A percentile compares a stretch with the other conserved stretches of the same genome.
Conservation (phyloP, 306 rosid species). For the Casuarina glauca region DNA sequence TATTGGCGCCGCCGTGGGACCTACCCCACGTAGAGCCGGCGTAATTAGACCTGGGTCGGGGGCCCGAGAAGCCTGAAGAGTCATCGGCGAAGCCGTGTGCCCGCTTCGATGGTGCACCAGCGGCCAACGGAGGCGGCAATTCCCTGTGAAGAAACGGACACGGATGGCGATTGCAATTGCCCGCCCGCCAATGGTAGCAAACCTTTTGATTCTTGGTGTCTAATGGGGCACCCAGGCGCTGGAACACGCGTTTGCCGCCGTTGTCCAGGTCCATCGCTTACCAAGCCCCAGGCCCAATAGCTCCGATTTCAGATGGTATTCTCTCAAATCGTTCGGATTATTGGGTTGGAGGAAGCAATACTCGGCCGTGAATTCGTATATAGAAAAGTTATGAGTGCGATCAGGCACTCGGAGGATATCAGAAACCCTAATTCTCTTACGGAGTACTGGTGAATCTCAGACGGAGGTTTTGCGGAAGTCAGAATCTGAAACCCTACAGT, state of each 20-base stretch:
- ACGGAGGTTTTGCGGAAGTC: not conserved
- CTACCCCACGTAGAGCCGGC: conserved; percentile 63
- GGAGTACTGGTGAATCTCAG: too few species aligned
- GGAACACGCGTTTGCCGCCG: conserved; percentile 73
- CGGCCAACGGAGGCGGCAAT: conserved; percentile 40
- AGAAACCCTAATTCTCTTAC: not conserved
- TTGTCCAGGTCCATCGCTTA: conserved; percentile 74
- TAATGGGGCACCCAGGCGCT: conserved; percentile 54
- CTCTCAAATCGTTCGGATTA: not conserved
- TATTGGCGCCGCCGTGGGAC: conserved; percentile 37
- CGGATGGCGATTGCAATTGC: conserved; percentile 81
- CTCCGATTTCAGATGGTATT: not conserved
- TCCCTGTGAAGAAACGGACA: conserved; percentile 78
- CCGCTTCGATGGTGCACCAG: conserved; percentile 70
- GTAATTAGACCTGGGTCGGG: conserved; percentile 53
- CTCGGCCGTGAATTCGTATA: too few species aligned
- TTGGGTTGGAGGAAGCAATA: not conserved
- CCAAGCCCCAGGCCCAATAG: not conserved
- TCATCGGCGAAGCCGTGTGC: conserved; percentile 48
- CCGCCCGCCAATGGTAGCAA: conserved; percentile 92
- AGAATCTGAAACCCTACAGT: conserved; percentile 20
- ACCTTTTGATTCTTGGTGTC: conserved; percentile 66
- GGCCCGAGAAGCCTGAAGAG: conserved; percentile 44
- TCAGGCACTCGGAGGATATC: not conserved
- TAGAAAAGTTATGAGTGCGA: not conserved